Base-by-base conservation (phyloP, 2,329 filamentous ascomycete species). In the Arthrocladium fulminans region DNA sequence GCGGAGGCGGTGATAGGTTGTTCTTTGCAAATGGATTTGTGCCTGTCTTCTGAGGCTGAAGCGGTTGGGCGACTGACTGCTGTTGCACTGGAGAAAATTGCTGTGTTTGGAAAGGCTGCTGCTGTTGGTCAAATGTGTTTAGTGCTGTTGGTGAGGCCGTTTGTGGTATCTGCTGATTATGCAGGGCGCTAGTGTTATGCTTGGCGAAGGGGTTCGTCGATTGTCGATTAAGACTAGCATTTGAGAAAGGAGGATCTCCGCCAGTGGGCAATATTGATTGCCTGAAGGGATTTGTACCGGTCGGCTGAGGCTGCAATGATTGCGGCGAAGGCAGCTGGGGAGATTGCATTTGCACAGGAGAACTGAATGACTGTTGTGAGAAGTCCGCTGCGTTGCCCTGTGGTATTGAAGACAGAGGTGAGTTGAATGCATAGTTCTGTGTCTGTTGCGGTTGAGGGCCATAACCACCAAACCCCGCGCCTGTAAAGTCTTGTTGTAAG, bases 121-220 rank as follows among this genome's bases (percentile, higher is more conserved):
- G 44, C 24, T 47, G 32, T 17, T 47, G 62, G 59, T 39, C 57
- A 60, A 44, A 56, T 59, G 35, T 56, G 53, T 17, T 56, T 51
- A 38, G 73, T 69, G 7, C 75, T 42, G 32, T 54, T 61, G n/a
- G 61, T 57, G 12, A 61, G 60, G 23, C 47, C 60, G 24, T 12
- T 43, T 55, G 55, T 32, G 30, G 45, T 12, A 49, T 34, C 2
- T 51, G 38, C 19, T 52, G 48, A 24, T 42, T 47, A 15, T 45
- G 10, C 20, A 52, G 38, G n/a, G 41, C 38, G 32, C 51, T 47
- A 27, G 68, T 66, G 19, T 66, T 56, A 40, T 65, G 77, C 61
- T 87, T 86, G 4, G 89, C 86, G 63, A 97, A 94, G 0, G 88
- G 88, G 59, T 94, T 95, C 2, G 87, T 94, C 24, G 84, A 83